Percentiles rank a stretch among this genome's conserved stretches.
These are phyloP conservation scores for Chlorella vulgaris DNA, from an alignment of 139 green algal species.

Conservation along the genomic window DNA sequence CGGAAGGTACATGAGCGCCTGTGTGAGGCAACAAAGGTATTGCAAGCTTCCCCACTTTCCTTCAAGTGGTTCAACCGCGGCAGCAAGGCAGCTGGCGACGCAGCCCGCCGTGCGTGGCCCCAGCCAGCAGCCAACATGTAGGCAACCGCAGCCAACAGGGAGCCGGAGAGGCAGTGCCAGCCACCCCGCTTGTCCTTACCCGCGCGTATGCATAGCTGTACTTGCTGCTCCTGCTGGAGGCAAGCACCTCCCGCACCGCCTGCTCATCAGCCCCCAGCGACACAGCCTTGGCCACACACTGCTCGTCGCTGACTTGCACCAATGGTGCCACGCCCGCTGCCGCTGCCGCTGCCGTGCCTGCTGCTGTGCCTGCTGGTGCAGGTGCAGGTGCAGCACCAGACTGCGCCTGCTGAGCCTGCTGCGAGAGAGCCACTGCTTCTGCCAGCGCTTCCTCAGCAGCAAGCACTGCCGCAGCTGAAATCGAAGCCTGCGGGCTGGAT, in stretches of 20 bases:
- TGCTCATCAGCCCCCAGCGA: neutral
- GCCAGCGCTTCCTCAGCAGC: too few species aligned
- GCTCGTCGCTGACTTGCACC: neutral
- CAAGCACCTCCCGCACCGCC: neutral
- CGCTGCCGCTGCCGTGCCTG: slow-evolving; percentile 1
- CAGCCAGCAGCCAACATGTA: neutral
- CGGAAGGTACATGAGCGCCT: neutral
- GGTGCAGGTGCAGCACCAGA: too few species aligned
- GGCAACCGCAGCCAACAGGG: too few species aligned
- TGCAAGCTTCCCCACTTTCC: too few species aligned
- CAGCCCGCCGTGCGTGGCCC: too few species aligned
- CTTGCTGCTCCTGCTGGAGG: too few species aligned
- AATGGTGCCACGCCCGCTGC: neutral
- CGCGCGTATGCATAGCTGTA: neutral
- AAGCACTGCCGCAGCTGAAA: too few species aligned
- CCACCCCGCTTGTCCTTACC: too few species aligned
- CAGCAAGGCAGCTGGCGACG: neutral
- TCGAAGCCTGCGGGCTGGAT: too few species aligned
- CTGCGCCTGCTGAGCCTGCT: too few species aligned
- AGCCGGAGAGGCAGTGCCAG: too few species aligned
- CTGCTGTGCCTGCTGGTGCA: neutral
- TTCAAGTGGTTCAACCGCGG: neutral
- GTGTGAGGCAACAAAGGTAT: neutral
- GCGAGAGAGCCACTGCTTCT: too few species aligned
- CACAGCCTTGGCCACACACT: neutral